Percentiles rank a stretch among this genome's conserved stretches.
Evolutionary conservation across 108 stramenopile species (phyloP).

Genomic region (Aureococcus anophagefferens): DNA sequence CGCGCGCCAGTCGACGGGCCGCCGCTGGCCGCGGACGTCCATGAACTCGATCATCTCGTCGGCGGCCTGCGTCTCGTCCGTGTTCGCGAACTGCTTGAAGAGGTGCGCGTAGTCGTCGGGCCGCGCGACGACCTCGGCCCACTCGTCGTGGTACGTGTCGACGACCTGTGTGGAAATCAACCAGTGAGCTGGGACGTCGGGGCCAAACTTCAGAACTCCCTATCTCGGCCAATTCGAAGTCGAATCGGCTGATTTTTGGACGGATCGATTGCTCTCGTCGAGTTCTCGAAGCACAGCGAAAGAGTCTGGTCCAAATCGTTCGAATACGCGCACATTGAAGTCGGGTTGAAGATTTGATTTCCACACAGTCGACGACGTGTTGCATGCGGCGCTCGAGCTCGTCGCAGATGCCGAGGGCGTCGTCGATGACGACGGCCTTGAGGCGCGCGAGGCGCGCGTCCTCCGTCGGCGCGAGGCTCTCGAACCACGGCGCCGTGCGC

Average conservation of each 20-base stretch:
- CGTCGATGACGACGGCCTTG: slow-evolving; percentile 80
- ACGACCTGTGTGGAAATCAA: too few species aligned
- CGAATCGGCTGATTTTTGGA: too few species aligned
- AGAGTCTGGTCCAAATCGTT: too few species aligned
- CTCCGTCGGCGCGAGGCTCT: slow-evolving; percentile 73
- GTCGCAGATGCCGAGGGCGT: slow-evolving; percentile 75
- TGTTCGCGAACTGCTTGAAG: slow-evolving; percentile 82
- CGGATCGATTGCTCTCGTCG: too few species aligned
- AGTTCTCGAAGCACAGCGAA: too few species aligned
- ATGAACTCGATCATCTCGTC: slow-evolving; percentile 78
- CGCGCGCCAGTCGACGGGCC: slow-evolving; percentile 77
- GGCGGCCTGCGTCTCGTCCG: slow-evolving; percentile 60
- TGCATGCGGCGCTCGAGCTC: slow-evolving; percentile 77
- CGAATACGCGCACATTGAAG: too few species aligned
- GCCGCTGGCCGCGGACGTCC: slow-evolving; percentile 66
- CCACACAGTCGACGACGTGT: too few species aligned
- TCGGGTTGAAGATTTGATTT: too few species aligned
- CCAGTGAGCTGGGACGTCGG: too few species aligned
- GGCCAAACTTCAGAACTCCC: too few species aligned
- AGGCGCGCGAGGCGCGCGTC: slow-evolving; percentile 28
- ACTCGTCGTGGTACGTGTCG: slow-evolving; percentile 85
- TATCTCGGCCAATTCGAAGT: too few species aligned
- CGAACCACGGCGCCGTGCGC: slow-evolving; percentile 77
- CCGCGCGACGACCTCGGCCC: slow-evolving; percentile 78
- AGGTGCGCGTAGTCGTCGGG: slow-evolving; percentile 50